A percentile compares a stretch with the other conserved stretches of the same genome.
Evolutionary conservation across 2,329 filamentous ascomycete genomes (phyloP).

Genomic region (Alternaria sp.): DNA sequence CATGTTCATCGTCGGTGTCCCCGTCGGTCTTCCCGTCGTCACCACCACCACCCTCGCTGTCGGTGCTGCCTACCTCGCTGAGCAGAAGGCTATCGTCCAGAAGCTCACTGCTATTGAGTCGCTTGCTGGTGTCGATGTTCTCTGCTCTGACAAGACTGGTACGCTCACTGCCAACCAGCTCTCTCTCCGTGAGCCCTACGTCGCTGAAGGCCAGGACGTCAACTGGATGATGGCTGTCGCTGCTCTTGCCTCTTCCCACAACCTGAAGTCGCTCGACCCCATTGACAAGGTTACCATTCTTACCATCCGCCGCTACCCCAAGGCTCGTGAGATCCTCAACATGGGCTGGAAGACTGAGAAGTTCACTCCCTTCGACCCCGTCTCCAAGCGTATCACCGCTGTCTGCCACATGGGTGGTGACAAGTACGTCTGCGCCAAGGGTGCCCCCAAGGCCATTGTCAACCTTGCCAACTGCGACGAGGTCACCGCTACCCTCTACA

Average conservation of each 20-base stretch:
- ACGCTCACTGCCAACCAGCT: slow-evolving; percentile 79
- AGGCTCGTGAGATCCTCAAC: slow-evolving; percentile 77
- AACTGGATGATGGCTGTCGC: slow-evolving; percentile 88
- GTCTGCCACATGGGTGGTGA: slow-evolving; percentile 74
- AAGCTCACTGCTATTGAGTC: slow-evolving; percentile 82
- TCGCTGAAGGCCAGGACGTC: slow-evolving; percentile 78
- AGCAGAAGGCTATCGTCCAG: slow-evolving; percentile 81
- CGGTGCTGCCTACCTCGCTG: slow-evolving; percentile 77
- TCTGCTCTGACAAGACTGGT: slow-evolving; percentile 84
- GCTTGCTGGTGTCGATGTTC: slow-evolving; percentile 70
- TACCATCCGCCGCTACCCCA: slow-evolving; percentile 78
- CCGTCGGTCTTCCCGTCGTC: slow-evolving; percentile 79
- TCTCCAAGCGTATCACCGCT: slow-evolving; percentile 80
- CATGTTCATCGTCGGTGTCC: slow-evolving; percentile 78
- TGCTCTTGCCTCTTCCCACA: slow-evolving; percentile 79
- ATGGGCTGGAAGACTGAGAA: slow-evolving; percentile 80
- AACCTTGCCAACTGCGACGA: slow-evolving; percentile 72
- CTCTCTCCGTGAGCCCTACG: slow-evolving; percentile 78
- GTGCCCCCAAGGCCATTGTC: slow-evolving; percentile 78
- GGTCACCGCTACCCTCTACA: slow-evolving; percentile 72
- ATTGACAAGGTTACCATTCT: slow-evolving; percentile 83
- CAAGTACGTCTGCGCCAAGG: slow-evolving; percentile 77
- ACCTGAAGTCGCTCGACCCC: slow-evolving; percentile 78
- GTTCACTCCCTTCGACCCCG: slow-evolving; percentile 80
- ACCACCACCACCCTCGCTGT: slow-evolving; percentile 80